Conservation (phyloP, 1,284 basidiomycete species). For the Pseudozyma sp. region DNA sequence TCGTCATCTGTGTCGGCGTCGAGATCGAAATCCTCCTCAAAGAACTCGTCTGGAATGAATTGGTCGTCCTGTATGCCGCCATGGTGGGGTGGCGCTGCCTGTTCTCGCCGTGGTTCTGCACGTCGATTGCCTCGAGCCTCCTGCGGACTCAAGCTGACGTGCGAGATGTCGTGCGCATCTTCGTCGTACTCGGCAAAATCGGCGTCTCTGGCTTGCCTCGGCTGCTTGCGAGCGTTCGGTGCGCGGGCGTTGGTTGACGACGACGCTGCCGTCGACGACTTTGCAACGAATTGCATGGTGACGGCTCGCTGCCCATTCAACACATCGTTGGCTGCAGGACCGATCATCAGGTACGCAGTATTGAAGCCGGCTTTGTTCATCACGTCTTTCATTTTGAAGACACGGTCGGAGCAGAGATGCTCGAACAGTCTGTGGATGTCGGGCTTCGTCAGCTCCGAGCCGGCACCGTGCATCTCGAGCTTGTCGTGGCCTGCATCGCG, state of each 20-base stretch:
- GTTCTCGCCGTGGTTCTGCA: neutral
- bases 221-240: slow-evolving; percentile 10
- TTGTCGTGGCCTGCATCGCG: slow-evolving; percentile 73
- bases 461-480: slow-evolving; percentile 74
- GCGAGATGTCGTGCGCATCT: slow-evolving; percentile 48
- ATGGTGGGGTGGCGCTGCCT: slow-evolving; percentile 11
- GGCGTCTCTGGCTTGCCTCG: slow-evolving; percentile 17
- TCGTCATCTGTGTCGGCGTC: slow-evolving; percentile 30
- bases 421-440: slow-evolving; percentile 77
- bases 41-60: slow-evolving; percentile 22
- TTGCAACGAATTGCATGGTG: slow-evolving; percentile 50
- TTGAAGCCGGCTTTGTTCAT: slow-evolving; percentile 68
- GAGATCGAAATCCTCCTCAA: slow-evolving; percentile 26
- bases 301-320: slow-evolving; percentile 49
- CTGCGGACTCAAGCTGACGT: slow-evolving; percentile 40
- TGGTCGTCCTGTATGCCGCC: slow-evolving; percentile 19
- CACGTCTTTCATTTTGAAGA: slow-evolving; percentile 68
- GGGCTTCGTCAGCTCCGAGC: slow-evolving; percentile 72
- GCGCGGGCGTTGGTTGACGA: slow-evolving; percentile 24
- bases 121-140: neutral
- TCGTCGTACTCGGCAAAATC: slow-evolving; percentile 43
- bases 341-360: slow-evolving; percentile 66
- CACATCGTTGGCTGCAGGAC: slow-evolving; percentile 22
- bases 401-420: slow-evolving; percentile 72
- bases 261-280: slow-evolving; percentile 24